Evolutionary conservation across 108 stramenopile genomes (phyloP).

Genomic region (Nitzschia putrida): DNA sequence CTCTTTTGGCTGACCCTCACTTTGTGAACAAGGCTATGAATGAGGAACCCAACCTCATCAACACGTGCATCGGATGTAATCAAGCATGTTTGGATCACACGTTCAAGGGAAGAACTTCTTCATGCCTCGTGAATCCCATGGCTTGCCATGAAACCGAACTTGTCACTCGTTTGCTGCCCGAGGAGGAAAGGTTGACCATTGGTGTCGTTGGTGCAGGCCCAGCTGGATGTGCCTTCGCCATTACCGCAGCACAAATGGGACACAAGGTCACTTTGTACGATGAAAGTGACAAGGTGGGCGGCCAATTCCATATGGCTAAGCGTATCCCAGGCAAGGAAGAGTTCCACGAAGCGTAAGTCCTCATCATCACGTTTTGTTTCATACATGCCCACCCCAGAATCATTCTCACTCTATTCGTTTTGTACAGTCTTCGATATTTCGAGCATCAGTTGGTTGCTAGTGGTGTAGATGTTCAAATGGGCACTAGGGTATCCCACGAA

Average conservation of each 20-base stretch:
- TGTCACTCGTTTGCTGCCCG: conserved; percentile 29
- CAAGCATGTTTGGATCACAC: conserved; percentile 99
- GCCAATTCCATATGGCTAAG: conserved; percentile 99
- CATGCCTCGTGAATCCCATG: conserved; percentile 94
- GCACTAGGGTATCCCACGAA: conserved; percentile 49
- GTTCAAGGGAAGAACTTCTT: conserved; percentile 93
- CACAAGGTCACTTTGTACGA: conserved; percentile 93
- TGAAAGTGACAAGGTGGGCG: conserved; percentile 70
- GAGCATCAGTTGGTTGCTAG: conserved; percentile 8
- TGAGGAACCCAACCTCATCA: conserved; percentile 79
- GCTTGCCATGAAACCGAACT: conserved; percentile 95
- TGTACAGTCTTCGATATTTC: conserved; percentile 41
- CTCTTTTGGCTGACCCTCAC: conserved; percentile 95
- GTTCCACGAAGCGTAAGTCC: conserved; percentile 96
- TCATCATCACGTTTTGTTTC: background rate
- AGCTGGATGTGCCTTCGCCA: conserved; percentile 91
- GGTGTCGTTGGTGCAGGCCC: conserved; percentile 98
- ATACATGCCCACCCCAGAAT: background rate
- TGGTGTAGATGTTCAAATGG: conserved; percentile 44
- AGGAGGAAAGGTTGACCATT: conserved; percentile 57
- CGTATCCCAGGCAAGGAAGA: conserved; percentile 97
- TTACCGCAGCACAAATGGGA: conserved; percentile 81
- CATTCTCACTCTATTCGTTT: conserved; percentile 47
- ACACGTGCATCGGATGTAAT: conserved; percentile 99
- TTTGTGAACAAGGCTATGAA: conserved; percentile 87